A percentile compares a stretch with the other conserved stretches of the same genome.
Evolutionary conservation across 495 filamentous ascomycete genomes (phyloP).

Genomic region (Baudoinia panamericana): DNA sequence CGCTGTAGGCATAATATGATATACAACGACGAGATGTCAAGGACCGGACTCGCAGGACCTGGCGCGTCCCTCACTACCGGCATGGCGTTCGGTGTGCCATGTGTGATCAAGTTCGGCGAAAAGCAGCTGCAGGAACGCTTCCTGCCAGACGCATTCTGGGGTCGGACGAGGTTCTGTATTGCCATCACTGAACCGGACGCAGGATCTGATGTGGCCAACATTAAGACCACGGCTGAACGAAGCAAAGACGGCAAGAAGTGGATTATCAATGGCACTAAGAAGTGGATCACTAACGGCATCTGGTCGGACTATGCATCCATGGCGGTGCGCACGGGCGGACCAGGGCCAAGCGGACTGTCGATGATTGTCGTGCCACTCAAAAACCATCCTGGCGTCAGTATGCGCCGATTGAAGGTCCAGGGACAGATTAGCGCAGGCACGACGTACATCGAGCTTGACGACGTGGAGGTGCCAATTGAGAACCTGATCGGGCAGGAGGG

Average conservation of each 20-base stretch:
- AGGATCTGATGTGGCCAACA: constrained; percentile 59
- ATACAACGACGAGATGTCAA: constrained; percentile 54
- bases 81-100: constrained; percentile 57
- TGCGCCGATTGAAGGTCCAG: constrained; percentile 49
- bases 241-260: constrained; percentile 51
- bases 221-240: constrained; percentile 52
- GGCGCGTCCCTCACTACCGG: constrained; percentile 52
- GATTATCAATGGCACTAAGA: constrained; percentile 63
- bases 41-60: constrained; percentile 49
- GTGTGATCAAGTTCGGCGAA: constrained; percentile 55
- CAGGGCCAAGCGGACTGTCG: constrained; percentile 50
- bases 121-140: constrained; percentile 46
- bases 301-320: constrained; percentile 60
- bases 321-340: constrained; percentile 62
- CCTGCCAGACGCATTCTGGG: constrained; percentile 53
- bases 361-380: constrained; percentile 57
- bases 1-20: constrained; percentile 61
- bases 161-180: constrained; percentile 54
- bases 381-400: constrained; percentile 43
- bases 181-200: constrained; percentile 67
- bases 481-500: constrained; percentile 63
- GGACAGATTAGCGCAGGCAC: constrained; percentile 53
- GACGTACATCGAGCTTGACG: constrained; percentile 64
- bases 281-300: constrained; percentile 66
- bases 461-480: constrained; percentile 52